Conservation (phyloP, 2,329 filamentous ascomycete species). For the Exophiala dermatitidis region DNA sequence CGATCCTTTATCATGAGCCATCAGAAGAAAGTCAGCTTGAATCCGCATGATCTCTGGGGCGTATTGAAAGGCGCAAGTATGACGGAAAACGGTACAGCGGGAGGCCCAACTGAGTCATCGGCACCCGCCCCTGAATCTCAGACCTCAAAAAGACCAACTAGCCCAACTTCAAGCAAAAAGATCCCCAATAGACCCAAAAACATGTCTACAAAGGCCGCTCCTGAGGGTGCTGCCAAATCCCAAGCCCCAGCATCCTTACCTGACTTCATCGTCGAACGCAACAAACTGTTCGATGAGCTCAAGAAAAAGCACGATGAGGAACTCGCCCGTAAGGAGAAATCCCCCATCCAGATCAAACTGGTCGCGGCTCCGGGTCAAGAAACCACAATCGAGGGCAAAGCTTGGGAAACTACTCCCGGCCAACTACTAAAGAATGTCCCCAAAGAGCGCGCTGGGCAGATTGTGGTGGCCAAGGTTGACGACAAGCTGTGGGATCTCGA, state of each 20-base stretch:
- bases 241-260: slow-evolving; percentile 46
- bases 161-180: slow-evolving; percentile 32
- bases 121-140: slow-evolving; percentile 24
- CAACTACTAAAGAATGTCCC: slow-evolving; percentile 71
- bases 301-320: slow-evolving; percentile 79
- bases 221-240: slow-evolving; percentile 25
- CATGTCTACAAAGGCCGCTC: slow-evolving; percentile 27
- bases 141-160: slow-evolving; percentile 26
- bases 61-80: slow-evolving; percentile 21
- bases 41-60: slow-evolving; percentile 27
- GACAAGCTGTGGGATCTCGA: slow-evolving; percentile 89
- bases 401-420: slow-evolving; percentile 87
- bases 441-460: slow-evolving; percentile 75
- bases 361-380: slow-evolving; percentile 38
- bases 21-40: slow-evolving; percentile 25
- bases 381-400: slow-evolving; percentile 53
- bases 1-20: slow-evolving; percentile 21
- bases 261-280: slow-evolving; percentile 73
- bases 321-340: slow-evolving; percentile 47
- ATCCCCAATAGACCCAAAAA: slow-evolving; percentile 24
- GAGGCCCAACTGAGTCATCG: slow-evolving; percentile 22
- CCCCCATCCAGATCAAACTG: slow-evolving; percentile 45
- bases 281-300: slow-evolving; percentile 80
- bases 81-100: slow-evolving; percentile 19
- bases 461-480: slow-evolving; percentile 76